These are phyloP conservation scores for Ceratocystis albifundus DNA, from an alignment of 2,329 filamentous ascomycete species.

Conservation along the genomic window DNA sequence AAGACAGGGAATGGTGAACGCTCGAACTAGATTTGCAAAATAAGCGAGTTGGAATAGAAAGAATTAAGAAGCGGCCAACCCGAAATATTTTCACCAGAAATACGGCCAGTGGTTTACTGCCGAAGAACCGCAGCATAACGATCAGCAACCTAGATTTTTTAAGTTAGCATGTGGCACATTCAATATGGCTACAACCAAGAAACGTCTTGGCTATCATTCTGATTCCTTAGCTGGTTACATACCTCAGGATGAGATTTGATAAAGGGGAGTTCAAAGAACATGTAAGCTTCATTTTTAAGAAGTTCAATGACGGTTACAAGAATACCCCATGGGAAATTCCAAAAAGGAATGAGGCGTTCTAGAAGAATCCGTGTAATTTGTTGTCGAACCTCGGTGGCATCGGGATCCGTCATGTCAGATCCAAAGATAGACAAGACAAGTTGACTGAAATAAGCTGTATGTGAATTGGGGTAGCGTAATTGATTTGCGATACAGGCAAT, in stretches of 20 bases:
- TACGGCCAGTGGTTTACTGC: constrained; percentile 9
- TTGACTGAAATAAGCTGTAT: constrained; percentile 89
- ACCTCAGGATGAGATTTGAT: constrained; percentile 86
- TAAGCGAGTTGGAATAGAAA: neutral
- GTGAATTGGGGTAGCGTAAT: constrained; percentile 75
- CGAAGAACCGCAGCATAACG: constrained; percentile 29
- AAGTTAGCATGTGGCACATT: neutral
- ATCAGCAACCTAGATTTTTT: constrained; percentile 28
- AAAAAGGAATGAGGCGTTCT: constrained; percentile 76
- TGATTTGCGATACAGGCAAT: constrained; percentile 80
- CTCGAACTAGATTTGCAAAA: neutral
- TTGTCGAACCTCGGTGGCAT: constrained; percentile 73
- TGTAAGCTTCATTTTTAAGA: constrained; percentile 74
- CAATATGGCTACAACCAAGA: no score
- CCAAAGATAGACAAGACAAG: constrained; percentile 76
- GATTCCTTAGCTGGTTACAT: constrained; percentile 27
- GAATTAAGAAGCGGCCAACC: neutral
- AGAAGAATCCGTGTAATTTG: constrained; percentile 81
- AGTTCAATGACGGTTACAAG: constrained; percentile 81
- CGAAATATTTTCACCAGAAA: neutral
- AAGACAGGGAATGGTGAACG: neutral
- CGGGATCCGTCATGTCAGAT: constrained; percentile 57
- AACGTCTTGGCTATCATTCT: no score
- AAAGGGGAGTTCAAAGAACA: constrained; percentile 86
- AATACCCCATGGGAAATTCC: constrained; percentile 92